phyloP scores from a whole-genome alignment of 192 early-diverging fungal genomes.

The Phlyctochytrium planicorne region DNA sequence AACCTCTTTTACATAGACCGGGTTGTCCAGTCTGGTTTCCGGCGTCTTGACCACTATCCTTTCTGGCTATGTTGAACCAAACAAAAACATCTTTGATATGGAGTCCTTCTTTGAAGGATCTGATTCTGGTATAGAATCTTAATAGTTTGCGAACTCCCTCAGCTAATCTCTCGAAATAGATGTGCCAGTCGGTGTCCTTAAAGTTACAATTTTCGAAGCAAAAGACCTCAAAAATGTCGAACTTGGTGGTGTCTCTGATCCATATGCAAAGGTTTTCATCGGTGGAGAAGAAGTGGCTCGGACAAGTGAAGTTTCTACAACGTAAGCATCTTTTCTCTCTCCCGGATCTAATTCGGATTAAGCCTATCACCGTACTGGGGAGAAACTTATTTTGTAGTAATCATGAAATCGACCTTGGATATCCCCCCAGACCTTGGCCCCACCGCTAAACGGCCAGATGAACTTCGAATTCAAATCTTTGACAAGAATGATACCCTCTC shows the following conservation, averaged over 20 bases:
- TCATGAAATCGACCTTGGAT: conserved; percentile 56
- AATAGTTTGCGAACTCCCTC: conserved; percentile 7
- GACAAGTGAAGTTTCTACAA: conserved; percentile 68
- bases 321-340: conserved; percentile 27
- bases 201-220: conserved; percentile 75
- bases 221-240: conserved; percentile 83
- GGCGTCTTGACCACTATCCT: conserved; percentile 4
- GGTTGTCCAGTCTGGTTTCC: conserved; percentile 53
- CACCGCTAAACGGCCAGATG: conserved; percentile 44
- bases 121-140: conserved; percentile 32
- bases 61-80: conserved; percentile 48
- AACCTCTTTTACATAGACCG: neutral
- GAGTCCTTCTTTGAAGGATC: conserved; percentile 76
- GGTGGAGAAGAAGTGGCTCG: conserved; percentile 66
- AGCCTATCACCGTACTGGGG: conserved; percentile 82
- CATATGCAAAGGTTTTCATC: conserved; percentile 74
- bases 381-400: conserved; percentile 71
- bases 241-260: conserved; percentile 85
- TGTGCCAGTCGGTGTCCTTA: conserved; percentile 82
- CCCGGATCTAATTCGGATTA: neutral
- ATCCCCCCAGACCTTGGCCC: conserved; percentile 34
- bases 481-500: conserved; percentile 77
- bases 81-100: conserved; percentile 74
- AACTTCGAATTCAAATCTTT: conserved; percentile 74
- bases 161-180: conserved; percentile 39